Evolutionary conservation across 129 eudicot species (phyloP).

Genomic region (Flaveria ramosissima): DNA sequence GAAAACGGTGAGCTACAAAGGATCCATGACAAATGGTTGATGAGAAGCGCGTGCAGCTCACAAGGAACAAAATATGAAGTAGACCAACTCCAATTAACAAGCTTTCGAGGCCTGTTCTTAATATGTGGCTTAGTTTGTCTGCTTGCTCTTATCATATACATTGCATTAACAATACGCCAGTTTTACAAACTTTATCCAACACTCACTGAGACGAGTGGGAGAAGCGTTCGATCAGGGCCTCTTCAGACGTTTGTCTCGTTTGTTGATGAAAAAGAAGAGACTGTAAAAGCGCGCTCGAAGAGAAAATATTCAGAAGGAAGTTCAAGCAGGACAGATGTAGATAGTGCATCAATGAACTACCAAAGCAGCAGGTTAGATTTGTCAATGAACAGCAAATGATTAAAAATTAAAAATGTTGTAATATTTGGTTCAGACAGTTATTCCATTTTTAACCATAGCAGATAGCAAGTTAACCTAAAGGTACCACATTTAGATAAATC

Average conservation of each 20-base stretch:
- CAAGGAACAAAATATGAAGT: conserved; percentile 51
- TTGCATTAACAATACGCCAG: conserved; percentile 31
- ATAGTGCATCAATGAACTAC: conserved; percentile 30
- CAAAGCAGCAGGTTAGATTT: conserved; percentile 25
- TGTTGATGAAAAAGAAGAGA: conserved; percentile 61
- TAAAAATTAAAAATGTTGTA: neutral
- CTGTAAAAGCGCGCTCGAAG: conserved; percentile 41
- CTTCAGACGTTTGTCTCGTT: conserved; percentile 58
- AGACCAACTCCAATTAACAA: conserved; percentile 60
- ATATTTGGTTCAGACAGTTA: conserved; percentile 3
- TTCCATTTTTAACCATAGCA: conserved; percentile 11
- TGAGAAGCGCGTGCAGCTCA: conserved; percentile 66
- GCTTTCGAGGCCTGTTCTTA: conserved; percentile 70
- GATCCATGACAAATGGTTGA: conserved; percentile 82
- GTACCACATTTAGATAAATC: conserved; percentile 4
- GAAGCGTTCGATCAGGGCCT: conserved; percentile 44
- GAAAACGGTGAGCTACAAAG: conserved; percentile 84
- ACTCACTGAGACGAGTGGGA: conserved; percentile 32
- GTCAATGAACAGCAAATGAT: conserved; percentile 17
- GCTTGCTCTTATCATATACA: conserved; percentile 56
- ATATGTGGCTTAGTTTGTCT: conserved; percentile 64
- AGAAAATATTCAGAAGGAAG: conserved; percentile 41
- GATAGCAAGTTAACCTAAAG: conserved; percentile 5
- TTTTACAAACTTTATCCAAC: conserved; percentile 35
- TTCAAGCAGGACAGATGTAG: conserved; percentile 28